Conservation (phyloP, 805 yeast genomes). For the Wickerhamomyces silvicola region DNA sequence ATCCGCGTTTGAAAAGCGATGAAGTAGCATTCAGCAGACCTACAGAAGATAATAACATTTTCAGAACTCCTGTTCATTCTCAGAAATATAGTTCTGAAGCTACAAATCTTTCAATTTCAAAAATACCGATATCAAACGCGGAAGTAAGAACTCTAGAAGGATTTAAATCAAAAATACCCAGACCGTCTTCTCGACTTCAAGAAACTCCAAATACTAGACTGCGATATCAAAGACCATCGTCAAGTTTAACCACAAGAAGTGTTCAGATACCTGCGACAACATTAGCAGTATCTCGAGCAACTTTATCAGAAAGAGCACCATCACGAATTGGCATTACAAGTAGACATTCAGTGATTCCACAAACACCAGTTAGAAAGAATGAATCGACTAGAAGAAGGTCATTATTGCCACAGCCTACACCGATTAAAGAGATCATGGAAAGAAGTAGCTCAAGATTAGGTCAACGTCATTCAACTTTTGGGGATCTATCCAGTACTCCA, state of each 20-base stretch:
- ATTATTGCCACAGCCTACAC: constrained; percentile 22
- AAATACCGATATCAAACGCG: constrained; percentile 8
- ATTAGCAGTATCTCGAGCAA: constrained; percentile 11
- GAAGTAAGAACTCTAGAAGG: neutral
- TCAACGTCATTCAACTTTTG: neutral
- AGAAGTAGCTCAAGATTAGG: constrained; percentile 5
- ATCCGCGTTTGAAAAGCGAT: too few species aligned
- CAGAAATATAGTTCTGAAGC: constrained; percentile 7
- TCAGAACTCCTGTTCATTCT: constrained; percentile 13
- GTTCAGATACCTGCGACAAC: constrained; percentile 14
- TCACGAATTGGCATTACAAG: constrained; percentile 7
- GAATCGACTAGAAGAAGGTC: constrained; percentile 8
- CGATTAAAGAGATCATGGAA: constrained; percentile 17
- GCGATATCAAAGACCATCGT: constrained; percentile 1
- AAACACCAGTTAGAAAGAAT: constrained; percentile 15
- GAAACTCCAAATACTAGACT: neutral
- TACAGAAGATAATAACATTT: constrained; percentile 2
- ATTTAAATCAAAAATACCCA: constrained; percentile 16
- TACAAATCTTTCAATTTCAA: constrained; percentile 2
- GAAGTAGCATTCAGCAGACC: too few species aligned
- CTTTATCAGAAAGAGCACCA: constrained; percentile 6
- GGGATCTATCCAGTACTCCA: neutral
- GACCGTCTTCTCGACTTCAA: constrained; percentile 16
- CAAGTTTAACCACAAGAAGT: constrained; percentile 9
- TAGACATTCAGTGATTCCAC: constrained; percentile 20